Evolutionary conservation across 139 green algal genomes (phyloP), one percentile per base, ranked within the genome.

Genomic region (Desmodesmus armatus): DNA sequence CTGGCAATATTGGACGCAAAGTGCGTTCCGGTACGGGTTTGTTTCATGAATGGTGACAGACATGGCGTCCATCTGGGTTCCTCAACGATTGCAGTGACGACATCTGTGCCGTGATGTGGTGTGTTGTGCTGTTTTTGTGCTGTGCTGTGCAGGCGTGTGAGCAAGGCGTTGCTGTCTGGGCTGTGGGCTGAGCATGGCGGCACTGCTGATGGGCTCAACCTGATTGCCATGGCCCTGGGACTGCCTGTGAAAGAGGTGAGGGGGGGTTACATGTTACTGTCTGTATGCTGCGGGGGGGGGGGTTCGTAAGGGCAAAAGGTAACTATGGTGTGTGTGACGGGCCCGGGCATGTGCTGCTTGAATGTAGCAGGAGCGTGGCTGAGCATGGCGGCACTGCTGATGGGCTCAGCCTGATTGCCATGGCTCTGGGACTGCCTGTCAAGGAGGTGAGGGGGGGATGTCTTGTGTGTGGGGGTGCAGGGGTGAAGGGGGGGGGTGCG

Each of bases 311-410:
- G n/a, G n/a, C n/a, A 58, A 58, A 13, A 58, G 47, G 13, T 15
- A 58, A 13, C 47, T 23, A 23, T 58, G 47, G 13, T 58, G 0
- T 58, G 47, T 58, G 13, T 58, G 13, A 1, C 13, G 13, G 13
- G 47, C 47, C 47, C 47, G 13, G 13, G 13, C 17, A 13, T 58
- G n/a, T 69, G 21, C 27, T 1, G 25, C 3, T 37, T 58, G 47
- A 23, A 58, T 58, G 47, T 58, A 58, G 47, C 47, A 23, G 0
- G n/a, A n/a, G n/a, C n/a, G n/a, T n/a, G n/a, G n/a, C n/a, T n/a
- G 41, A 69, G 7, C 70, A 91, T 78, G n/a, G 55, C 6, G 62
- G 2, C 27, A 78, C 91, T 51, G 40, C 35, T 25, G 89, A 91
- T 49, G 44, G 35, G 2, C 51, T 86, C 37, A 80, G 80, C 55